These are phyloP conservation scores for Exophiala phaeomuriformis DNA, from an alignment of 2,329 filamentous ascomycete species.

Conservation along the genomic window DNA sequence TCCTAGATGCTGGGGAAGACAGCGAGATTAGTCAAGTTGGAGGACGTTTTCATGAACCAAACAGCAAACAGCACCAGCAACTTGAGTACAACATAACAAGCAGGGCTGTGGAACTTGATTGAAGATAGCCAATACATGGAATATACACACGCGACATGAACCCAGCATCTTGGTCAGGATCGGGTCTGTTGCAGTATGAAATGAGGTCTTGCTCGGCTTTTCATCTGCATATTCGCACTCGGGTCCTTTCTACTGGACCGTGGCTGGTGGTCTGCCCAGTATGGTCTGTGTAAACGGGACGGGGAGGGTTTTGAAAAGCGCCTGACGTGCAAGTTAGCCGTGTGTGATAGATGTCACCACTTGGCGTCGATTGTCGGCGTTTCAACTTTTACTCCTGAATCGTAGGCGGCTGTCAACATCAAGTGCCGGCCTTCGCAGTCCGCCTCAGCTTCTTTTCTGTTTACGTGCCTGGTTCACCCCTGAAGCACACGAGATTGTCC, in stretches of 20 bases:
- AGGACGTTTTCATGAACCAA: no score
- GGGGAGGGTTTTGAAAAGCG: neutral
- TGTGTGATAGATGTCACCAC: constrained; percentile 4
- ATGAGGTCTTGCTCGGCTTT: neutral
- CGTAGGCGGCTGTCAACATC: neutral
- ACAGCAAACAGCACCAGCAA: no score
- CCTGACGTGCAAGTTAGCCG: neutral
- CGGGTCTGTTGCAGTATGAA: constrained; percentile 7
- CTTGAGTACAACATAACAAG: no score
- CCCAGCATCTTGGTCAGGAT: constrained; percentile 4
- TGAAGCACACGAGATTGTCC: no score
- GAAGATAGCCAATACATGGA: neutral
- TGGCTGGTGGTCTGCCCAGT: neutral
- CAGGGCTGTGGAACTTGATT: neutral
- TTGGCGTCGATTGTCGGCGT: neutral
- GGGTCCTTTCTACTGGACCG: neutral
- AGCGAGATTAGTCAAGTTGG: no score
- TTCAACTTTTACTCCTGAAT: neutral
- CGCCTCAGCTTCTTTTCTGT: neutral
- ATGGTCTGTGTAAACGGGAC: neutral
- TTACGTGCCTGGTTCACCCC: neutral
- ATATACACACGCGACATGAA: neutral
- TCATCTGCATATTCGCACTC: neutral
- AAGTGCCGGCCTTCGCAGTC: neutral
- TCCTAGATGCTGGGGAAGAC: neutral